Evolutionary conservation across 495 filamentous ascomycete species (phyloP).

Genomic region (Amorphotheca resinae): DNA sequence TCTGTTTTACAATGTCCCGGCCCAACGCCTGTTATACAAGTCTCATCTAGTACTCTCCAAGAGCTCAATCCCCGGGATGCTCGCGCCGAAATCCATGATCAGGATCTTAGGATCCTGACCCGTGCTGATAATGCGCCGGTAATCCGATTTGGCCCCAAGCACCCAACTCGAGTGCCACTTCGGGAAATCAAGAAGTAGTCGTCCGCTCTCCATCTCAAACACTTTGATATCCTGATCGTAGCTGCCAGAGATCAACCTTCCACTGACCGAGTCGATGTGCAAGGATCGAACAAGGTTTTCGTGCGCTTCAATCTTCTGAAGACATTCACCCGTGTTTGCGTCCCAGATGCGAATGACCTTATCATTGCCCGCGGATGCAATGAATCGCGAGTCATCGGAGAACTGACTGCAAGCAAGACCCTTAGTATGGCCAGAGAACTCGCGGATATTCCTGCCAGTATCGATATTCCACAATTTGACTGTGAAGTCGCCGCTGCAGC

Average conservation of each 20-base stretch:
- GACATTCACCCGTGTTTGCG: constrained; percentile 72
- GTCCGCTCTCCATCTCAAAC: constrained; percentile 67
- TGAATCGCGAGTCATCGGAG: constrained; percentile 74
- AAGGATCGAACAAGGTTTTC: constrained; percentile 71
- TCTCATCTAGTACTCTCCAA: constrained; percentile 40
- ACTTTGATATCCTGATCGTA: constrained; percentile 93
- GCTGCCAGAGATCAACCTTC: constrained; percentile 75
- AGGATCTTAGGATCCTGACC: constrained; percentile 85
- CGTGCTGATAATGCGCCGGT: constrained; percentile 81
- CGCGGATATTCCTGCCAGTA: constrained; percentile 70
- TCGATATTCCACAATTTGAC: constrained; percentile 92
- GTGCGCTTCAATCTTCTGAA: constrained; percentile 68
- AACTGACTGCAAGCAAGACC: constrained; percentile 95
- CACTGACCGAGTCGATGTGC: constrained; percentile 73
- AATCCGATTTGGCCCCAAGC: constrained; percentile 86
- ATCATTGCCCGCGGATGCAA: constrained; percentile 90
- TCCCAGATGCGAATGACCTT: constrained; percentile 90
- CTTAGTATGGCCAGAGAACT: constrained; percentile 75
- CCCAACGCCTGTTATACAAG: no score
- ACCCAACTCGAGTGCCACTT: constrained; percentile 96
- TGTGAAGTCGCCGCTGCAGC: constrained; percentile 81
- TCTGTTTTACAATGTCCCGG: no score
- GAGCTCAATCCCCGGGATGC: constrained; percentile 38
- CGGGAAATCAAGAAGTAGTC: constrained; percentile 61
- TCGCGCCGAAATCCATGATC: constrained; percentile 78